phyloP scores from a whole-genome alignment of 1,139 yeast genomes.

The Taphrina pruni region DNA sequence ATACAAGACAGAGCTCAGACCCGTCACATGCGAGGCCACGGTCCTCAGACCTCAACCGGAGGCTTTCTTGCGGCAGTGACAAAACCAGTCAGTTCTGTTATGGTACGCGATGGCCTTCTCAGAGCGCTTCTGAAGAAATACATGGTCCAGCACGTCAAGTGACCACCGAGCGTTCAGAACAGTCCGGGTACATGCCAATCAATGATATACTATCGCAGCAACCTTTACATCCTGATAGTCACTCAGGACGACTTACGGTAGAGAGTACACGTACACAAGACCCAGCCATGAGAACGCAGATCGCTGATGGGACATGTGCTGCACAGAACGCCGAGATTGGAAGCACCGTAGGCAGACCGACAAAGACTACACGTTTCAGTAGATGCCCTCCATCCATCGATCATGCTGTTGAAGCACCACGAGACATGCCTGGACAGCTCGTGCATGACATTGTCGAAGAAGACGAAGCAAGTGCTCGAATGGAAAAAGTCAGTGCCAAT shows the following conservation, averaged over 20 bases:
- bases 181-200: too few relatives aligned
- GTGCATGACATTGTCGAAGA: slow-evolving; percentile 19
- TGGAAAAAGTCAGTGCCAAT: slow-evolving; percentile 1
- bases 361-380: slow-evolving; percentile 8
- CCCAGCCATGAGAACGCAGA: background rate
- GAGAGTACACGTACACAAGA: background rate
- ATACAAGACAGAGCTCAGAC: slow-evolving; percentile 11
- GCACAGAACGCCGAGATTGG: background rate
- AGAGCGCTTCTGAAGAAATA: too few relatives aligned
- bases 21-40: slow-evolving; percentile 5
- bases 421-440: background rate
- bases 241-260: background rate
- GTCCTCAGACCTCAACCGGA: background rate
- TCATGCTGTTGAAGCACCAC: too few relatives aligned
- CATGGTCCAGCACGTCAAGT: too few relatives aligned
- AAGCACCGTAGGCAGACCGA: background rate
- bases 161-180: too few relatives aligned
- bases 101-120: background rate
- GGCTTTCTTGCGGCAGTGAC: slow-evolving; percentile 4
- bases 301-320: background rate
- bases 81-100: background rate
- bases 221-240: background rate
- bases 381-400: too few relatives aligned
- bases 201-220: too few relatives aligned
- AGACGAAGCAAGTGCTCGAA: slow-evolving; percentile 20